Conservation (phyloP, 1,139 yeast genomes). For the Nakaseomyces sp. region DNA sequence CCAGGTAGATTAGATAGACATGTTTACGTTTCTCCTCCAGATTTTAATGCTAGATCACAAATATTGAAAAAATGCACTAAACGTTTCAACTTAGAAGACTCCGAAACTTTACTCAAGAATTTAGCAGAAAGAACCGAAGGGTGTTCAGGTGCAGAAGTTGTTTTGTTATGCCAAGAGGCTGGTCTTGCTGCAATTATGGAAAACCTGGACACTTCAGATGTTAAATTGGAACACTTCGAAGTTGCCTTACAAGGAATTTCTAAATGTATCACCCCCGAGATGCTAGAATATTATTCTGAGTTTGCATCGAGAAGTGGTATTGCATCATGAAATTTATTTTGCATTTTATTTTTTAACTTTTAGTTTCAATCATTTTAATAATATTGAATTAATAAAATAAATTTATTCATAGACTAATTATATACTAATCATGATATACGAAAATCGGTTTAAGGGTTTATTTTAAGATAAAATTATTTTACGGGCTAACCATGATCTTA, state of each 20-base stretch:
- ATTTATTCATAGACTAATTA: no score
- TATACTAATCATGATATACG: no score
- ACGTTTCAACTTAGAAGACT: slow-evolving; percentile 40
- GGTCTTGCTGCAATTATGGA: slow-evolving; percentile 90
- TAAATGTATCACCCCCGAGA: slow-evolving; percentile 71
- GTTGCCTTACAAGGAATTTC: slow-evolving; percentile 60
- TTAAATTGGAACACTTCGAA: slow-evolving; percentile 57
- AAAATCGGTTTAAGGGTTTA: no score
- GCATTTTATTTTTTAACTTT: no score
- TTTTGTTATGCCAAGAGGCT: slow-evolving; percentile 85
- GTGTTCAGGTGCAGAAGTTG: slow-evolving; percentile 95
- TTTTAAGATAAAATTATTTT: no score
- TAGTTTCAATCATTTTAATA: no score
- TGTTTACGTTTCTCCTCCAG: slow-evolving; percentile 89
- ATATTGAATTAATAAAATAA: no score
- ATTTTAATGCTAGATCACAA: slow-evolving; percentile 63
- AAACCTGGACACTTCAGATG: slow-evolving; percentile 44
- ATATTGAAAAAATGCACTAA: slow-evolving; percentile 61
- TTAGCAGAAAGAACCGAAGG: slow-evolving; percentile 69
- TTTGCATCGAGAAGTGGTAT: slow-evolving; percentile 42
- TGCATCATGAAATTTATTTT: no score
- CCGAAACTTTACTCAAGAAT: slow-evolving; percentile 41
- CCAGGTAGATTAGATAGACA: slow-evolving; percentile 94
- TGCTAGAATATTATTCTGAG: slow-evolving; percentile 64
- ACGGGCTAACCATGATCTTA: no score